phyloP scores from a whole-genome alignment of 768 basidiomycete species.

The Lactarius hatsudake region DNA sequence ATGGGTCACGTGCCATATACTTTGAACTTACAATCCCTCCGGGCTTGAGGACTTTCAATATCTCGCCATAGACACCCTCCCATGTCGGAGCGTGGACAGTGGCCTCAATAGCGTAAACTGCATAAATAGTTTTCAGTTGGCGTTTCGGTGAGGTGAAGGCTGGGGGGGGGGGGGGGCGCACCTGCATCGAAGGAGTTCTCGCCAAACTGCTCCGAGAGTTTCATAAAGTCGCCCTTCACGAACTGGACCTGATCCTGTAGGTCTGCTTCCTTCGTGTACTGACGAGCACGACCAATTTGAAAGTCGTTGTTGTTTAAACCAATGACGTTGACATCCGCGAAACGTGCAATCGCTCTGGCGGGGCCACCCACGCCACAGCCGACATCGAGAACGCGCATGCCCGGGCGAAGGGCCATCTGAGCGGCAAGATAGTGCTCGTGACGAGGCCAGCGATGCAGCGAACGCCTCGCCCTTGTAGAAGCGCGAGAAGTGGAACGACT shows the following conservation, averaged over 20 bases:
- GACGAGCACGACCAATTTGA: constrained; percentile 83
- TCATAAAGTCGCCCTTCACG: constrained; percentile 96
- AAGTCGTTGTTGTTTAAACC: constrained; percentile 97
- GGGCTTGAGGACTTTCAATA: constrained; percentile 90
- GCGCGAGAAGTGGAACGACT: constrained; percentile 94
- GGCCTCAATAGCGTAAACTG: constrained; percentile 96
- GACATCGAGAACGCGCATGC: constrained; percentile 96
- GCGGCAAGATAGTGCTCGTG: constrained; percentile 97
- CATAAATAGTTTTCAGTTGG: constrained; percentile 10
- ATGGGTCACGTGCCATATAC: background rate
- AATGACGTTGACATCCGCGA: constrained; percentile 79
- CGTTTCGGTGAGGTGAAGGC: background rate
- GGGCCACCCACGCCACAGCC: constrained; percentile 98
- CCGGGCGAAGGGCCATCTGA: constrained; percentile 78
- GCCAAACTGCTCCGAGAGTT: constrained; percentile 86
- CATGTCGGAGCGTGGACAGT: constrained; percentile 95
- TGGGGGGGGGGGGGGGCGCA: constrained; percentile 37
- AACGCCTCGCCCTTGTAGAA: constrained; percentile 91
- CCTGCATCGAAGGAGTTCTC: constrained; percentile 93
- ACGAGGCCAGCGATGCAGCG: constrained; percentile 73
- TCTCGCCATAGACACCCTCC: constrained; percentile 94
- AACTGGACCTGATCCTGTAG: constrained; percentile 76
- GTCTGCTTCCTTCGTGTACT: constrained; percentile 75
- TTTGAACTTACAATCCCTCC: constrained; percentile 76
- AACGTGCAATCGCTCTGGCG: constrained; percentile 90